Conservation (phyloP, 2,329 filamentous ascomycete species). For the Leptoxyphium fumago region DNA sequence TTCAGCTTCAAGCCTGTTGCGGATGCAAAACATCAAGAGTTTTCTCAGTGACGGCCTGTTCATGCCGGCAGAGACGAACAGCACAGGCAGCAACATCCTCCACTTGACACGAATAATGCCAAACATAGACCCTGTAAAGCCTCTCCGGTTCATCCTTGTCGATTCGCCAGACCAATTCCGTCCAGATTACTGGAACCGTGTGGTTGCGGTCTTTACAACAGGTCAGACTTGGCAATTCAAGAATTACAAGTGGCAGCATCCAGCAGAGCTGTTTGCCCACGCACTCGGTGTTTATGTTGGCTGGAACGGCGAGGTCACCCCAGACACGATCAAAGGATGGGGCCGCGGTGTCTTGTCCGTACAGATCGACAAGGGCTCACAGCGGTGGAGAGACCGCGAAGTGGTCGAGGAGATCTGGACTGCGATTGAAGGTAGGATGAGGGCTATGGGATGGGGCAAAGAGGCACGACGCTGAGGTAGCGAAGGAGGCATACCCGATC, state of each 20-base stretch:
- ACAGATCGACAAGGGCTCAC: slow-evolving; percentile 55
- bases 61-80: slow-evolving; percentile 48
- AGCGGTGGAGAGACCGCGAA: slow-evolving; percentile 76
- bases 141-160: slow-evolving; percentile 87
- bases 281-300: slow-evolving; percentile 80
- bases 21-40: slow-evolving; percentile 88
- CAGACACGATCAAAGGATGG: slow-evolving; percentile 67
- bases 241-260: slow-evolving; percentile 87
- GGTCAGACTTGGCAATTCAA: slow-evolving; percentile 99
- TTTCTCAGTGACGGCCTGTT: slow-evolving; percentile 82
- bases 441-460: slow-evolving; percentile 64
- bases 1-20: slow-evolving; percentile 83
- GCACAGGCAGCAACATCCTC: slow-evolving; percentile 55
- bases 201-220: slow-evolving; percentile 94
- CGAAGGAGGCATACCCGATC: background rate
- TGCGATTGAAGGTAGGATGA: slow-evolving; percentile 76
- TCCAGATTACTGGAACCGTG: slow-evolving; percentile 90
- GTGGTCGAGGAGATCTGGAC: slow-evolving; percentile 90
- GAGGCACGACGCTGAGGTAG: slow-evolving; percentile 31
- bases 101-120: slow-evolving; percentile 70
- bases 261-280: slow-evolving; percentile 78
- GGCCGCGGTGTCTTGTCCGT: slow-evolving; percentile 69
- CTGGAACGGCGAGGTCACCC: slow-evolving; percentile 71
- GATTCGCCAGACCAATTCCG: slow-evolving; percentile 91
- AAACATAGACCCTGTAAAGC: slow-evolving; percentile 50